phyloP scores from a whole-genome alignment of 2,329 filamentous ascomycete genomes.

The Hymenoscyphus repandus region DNA sequence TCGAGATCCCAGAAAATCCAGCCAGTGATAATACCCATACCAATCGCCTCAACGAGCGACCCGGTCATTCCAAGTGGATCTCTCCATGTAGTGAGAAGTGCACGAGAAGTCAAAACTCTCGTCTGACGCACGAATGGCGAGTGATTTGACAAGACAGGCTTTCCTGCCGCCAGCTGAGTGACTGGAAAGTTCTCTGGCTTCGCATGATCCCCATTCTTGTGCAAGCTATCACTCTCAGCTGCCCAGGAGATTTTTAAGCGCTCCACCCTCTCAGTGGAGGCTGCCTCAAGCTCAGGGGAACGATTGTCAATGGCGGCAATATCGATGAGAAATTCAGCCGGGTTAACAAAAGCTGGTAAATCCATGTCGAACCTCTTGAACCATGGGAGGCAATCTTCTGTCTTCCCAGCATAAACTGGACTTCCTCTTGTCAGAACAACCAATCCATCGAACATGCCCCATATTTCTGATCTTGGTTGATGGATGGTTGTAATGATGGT shows the following conservation, averaged over 20 bases:
- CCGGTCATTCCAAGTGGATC: conserved; percentile 72
- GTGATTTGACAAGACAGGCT: conserved; percentile 20
- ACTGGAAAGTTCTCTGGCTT: background rate
- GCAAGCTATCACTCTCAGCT: conserved; percentile 26
- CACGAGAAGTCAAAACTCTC: conserved; percentile 61
- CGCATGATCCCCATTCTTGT: conserved; percentile 12
- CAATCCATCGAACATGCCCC: conserved; percentile 69
- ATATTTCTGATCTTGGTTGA: conserved; percentile 74
- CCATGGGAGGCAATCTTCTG: conserved; percentile 54
- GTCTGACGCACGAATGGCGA: conserved; percentile 59
- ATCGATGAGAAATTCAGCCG: conserved; percentile 72
- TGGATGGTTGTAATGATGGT: conserved; percentile 73
- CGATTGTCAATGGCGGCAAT: conserved; percentile 70
- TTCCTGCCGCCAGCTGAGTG: background rate
- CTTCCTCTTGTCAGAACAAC: conserved; percentile 63
- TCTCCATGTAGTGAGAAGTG: conserved; percentile 66
- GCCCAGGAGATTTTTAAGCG: conserved; percentile 58
- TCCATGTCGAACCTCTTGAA: conserved; percentile 56
- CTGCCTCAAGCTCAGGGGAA: conserved; percentile 57
- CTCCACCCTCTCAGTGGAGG: conserved; percentile 55
- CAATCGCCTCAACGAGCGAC: conserved; percentile 62
- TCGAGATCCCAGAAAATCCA: conserved; percentile 67
- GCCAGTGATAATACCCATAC: conserved; percentile 66
- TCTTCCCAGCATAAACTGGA: conserved; percentile 61
- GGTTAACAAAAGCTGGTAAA: conserved; percentile 69